A percentile compares a stretch with the other conserved stretches of the same genome.
phyloP scores from a whole-genome alignment of 345 rosid species.

The Camelina laxa region DNA sequence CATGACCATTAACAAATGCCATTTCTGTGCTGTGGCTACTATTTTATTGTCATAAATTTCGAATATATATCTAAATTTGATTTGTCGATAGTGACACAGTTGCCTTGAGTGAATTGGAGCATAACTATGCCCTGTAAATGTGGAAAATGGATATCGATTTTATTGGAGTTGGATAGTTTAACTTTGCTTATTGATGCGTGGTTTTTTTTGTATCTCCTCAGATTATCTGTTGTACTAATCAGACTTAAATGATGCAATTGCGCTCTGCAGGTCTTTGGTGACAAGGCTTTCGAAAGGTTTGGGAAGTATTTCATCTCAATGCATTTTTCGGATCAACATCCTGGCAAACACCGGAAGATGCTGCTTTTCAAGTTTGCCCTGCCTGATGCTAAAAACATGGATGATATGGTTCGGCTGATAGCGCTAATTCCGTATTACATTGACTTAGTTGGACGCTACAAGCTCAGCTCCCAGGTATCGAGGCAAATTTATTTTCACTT shows the following conservation, averaged over 20 bases:
- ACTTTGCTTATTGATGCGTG: conserved; percentile 7
- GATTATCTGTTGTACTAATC: conserved; percentile 14
- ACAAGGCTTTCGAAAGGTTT: conserved; percentile 80
- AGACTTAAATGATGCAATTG: not conserved
- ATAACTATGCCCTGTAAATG: conserved; percentile 9
- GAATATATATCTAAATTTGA: not conserved
- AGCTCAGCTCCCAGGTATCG: conserved; percentile 89
- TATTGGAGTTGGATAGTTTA: not conserved
- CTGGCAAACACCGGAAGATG: conserved; percentile 79
- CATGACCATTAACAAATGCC: not conserved
- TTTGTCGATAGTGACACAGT: not conserved
- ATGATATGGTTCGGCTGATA: conserved; percentile 80
- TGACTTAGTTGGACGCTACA: conserved; percentile 89
- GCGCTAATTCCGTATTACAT: conserved; percentile 91
- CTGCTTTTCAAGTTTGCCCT: conserved; percentile 87
- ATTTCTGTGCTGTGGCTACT: not conserved
- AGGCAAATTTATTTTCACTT: not conserved
- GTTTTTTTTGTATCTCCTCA: not conserved
- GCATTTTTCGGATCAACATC: conserved; percentile 95
- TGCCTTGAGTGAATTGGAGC: not conserved
- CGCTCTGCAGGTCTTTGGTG: conserved; percentile 83
- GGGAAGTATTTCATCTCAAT: conserved; percentile 92
- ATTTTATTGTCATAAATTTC: not conserved
- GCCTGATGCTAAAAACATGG: conserved; percentile 80
- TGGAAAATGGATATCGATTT: not conserved